Percentiles rank a stretch among this genome's conserved stretches.
phyloP scores from a whole-genome alignment of 139 green algal species.

The Chlorella sorokiniana region DNA sequence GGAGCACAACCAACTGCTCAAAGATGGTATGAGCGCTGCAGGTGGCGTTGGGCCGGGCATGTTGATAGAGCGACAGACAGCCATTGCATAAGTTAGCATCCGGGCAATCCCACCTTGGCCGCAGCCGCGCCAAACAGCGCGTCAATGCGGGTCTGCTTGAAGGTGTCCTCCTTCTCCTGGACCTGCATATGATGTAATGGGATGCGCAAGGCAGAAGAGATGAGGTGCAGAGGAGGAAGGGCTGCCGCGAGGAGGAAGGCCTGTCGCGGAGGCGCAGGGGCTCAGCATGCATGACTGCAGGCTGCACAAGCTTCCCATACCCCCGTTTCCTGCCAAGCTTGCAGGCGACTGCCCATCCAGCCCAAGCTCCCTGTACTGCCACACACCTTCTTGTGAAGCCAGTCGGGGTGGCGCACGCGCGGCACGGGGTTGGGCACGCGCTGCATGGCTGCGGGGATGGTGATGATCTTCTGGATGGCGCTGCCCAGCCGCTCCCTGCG shows the following conservation, averaged over 20 bases:
- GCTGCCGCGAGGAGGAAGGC: not conserved
- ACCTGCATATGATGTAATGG: constrained; percentile 11
- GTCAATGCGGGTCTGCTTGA: constrained; percentile 75
- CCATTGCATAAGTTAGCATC: not conserved
- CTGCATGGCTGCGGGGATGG: constrained; percentile 97
- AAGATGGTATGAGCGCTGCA: not conserved
- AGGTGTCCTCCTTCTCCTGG: constrained; percentile 73
- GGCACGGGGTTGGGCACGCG: constrained; percentile 81
- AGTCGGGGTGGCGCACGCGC: constrained; percentile 92
- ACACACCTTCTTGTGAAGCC: constrained; percentile 83
- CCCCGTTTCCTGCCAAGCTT: too few relatives aligned
- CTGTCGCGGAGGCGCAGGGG: not conserved
- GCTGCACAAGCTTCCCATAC: too few relatives aligned
- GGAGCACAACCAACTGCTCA: too few relatives aligned
- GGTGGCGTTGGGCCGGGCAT: too few relatives aligned
- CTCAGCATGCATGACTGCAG: too few relatives aligned
- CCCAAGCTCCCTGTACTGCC: not conserved
- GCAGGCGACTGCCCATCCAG: not conserved
- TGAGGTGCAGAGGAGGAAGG: not conserved
- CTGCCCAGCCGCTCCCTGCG: constrained; percentile 81
- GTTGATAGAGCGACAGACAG: not conserved
- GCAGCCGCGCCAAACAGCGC: constrained; percentile 48
- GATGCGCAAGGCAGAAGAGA: not conserved
- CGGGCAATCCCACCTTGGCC: not conserved
- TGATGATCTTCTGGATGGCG: constrained; percentile 99